phyloP scores from a whole-genome alignment of 2,329 filamentous ascomycete species.

The Colletotrichum agaves region DNA sequence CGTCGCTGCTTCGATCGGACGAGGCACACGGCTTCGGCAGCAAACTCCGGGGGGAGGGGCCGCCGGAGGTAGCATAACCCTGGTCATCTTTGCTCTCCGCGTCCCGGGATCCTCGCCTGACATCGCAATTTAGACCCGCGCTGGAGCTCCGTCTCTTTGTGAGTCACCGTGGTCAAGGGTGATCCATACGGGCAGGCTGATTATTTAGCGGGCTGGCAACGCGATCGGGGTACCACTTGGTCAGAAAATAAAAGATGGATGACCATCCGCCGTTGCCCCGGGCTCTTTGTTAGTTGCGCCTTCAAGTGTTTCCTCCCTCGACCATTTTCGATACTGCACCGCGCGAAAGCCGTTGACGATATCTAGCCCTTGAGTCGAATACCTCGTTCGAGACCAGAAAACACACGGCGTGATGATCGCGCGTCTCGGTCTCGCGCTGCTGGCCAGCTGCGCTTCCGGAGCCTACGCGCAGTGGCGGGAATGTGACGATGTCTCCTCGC shows the following conservation, averaged over 20 bases:
- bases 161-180: constrained; percentile 3
- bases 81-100: too few species aligned
- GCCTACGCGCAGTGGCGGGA: constrained; percentile 39
- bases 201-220: constrained; percentile 18
- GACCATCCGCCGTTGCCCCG: neutral
- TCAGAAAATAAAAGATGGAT: neutral
- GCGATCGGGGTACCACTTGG: constrained; percentile 4
- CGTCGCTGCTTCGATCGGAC: too few species aligned
- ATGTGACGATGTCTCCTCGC: constrained; percentile 27
- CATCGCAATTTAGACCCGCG: too few species aligned
- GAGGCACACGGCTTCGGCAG: too few species aligned
- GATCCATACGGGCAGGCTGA: constrained; percentile 26
- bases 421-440: constrained; percentile 20
- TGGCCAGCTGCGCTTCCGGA: constrained; percentile 24
- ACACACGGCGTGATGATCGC: neutral
- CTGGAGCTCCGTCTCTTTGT: too few species aligned
- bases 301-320: neutral
- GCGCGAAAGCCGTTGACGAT: neutral
- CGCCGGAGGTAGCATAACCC: too few species aligned
- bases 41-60: too few species aligned
- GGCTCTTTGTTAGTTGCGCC: neutral
- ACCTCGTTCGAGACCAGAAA: neutral
- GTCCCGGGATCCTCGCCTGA: too few species aligned
- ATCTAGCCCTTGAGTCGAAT: neutral
- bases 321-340: neutral